Conservation (phyloP, 1,284 basidiomycete genomes). For the Coniferiporia sulphurascens region DNA sequence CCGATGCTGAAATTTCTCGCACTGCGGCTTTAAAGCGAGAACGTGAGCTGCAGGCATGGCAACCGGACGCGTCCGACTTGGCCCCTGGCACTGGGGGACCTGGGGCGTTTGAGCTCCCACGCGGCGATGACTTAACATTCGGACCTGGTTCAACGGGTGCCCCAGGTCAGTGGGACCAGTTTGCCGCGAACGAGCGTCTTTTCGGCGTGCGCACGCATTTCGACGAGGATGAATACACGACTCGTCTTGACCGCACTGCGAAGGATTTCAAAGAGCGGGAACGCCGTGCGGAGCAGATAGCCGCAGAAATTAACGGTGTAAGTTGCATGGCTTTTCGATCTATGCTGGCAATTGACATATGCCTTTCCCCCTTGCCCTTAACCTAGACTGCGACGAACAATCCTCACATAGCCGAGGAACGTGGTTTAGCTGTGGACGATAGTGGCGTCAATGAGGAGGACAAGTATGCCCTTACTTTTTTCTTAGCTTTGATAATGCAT, state of each 20-base stretch:
- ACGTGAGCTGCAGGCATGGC: constrained; percentile 85
- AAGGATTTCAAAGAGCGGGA: constrained; percentile 89
- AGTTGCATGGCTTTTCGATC: constrained; percentile 28
- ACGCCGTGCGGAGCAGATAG: constrained; percentile 81
- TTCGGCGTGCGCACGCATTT: constrained; percentile 92
- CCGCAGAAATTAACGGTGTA: constrained; percentile 86
- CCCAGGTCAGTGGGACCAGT: constrained; percentile 86
- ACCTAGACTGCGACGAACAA: constrained; percentile 65
- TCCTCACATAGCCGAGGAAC: constrained; percentile 88
- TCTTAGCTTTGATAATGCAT: constrained; percentile 5
- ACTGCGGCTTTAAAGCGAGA: constrained; percentile 52
- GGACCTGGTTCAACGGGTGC: constrained; percentile 41
- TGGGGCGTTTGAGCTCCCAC: constrained; percentile 23
- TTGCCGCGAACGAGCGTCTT: constrained; percentile 87
- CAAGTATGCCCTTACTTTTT: constrained; percentile 53
- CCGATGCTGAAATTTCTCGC: constrained; percentile 82
- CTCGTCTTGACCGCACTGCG: constrained; percentile 81
- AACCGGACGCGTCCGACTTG: constrained; percentile 29
- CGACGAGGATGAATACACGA: constrained; percentile 94
- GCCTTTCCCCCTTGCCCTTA: not conserved
- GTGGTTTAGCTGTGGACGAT: constrained; percentile 66
- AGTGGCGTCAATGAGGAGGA: constrained; percentile 89
- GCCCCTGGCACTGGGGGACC: constrained; percentile 16
- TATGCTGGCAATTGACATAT: too few species aligned
- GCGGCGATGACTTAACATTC: constrained; percentile 65